Conservation (phyloP, 768 basidiomycete genomes). For the Kwoniella mangroviensis region DNA sequence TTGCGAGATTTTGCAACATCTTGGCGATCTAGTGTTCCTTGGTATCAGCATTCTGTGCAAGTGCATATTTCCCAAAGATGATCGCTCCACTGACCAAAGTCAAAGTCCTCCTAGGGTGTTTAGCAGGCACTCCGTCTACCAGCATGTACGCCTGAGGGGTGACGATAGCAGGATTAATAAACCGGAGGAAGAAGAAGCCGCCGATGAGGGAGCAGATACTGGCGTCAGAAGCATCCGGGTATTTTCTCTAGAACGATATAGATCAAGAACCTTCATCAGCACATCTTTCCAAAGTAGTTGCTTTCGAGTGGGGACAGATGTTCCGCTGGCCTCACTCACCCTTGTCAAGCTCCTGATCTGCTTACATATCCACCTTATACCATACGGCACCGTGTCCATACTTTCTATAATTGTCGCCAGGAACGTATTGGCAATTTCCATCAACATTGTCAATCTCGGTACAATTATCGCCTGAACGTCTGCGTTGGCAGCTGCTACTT, state of each 20-base stretch:
- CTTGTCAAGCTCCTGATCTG: slow-evolving; percentile 95
- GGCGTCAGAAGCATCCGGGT: slow-evolving; percentile 97
- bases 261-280: not conserved
- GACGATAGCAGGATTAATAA: slow-evolving; percentile 99
- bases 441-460: slow-evolving; percentile 95
- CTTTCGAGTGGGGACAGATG: too few relatives aligned
- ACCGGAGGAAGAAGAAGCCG: slow-evolving; percentile 99
- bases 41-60: too few relatives aligned
- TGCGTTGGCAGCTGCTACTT: slow-evolving; percentile 87
- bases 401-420: slow-evolving; percentile 96
- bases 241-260: slow-evolving; percentile 67
- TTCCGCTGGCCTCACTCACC: too few relatives aligned
- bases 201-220: slow-evolving; percentile 98
- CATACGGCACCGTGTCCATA: slow-evolving; percentile 97
- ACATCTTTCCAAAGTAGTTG: too few relatives aligned
- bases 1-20: slow-evolving; percentile 98
- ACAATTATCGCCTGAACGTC: slow-evolving; percentile 99
- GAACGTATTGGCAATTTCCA: slow-evolving; percentile 99
- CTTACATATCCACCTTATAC: slow-evolving; percentile 99
- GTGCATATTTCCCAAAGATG: too few relatives aligned
- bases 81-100: too few relatives aligned
- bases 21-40: slow-evolving; percentile 99
- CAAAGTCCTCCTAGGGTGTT: slow-evolving; percentile 93
- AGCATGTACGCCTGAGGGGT: slow-evolving; percentile 99
- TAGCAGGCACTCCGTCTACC: slow-evolving; percentile 95